A percentile compares a stretch with the other conserved stretches of the same genome.
phyloP scores from a whole-genome alignment of 2,329 filamentous ascomycete species.

The Cercospora berteroae region DNA sequence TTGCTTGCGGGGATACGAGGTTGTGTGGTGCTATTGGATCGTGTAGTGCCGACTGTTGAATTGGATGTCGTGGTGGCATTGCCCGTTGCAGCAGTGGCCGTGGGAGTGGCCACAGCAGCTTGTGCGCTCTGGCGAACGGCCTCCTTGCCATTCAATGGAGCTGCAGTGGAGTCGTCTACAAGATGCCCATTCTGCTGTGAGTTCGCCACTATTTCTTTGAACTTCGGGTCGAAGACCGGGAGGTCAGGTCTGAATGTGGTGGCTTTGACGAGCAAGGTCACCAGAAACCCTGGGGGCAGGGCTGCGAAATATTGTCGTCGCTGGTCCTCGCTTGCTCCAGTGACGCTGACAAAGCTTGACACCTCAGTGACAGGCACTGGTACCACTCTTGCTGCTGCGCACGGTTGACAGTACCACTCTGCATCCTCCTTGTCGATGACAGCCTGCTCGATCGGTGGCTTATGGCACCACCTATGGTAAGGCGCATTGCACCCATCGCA shows the following conservation, averaged over 20 bases:
- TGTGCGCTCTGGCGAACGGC: neutral
- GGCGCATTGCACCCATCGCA: conserved; percentile 77
- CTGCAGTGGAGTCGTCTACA: neutral
- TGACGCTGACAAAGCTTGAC: conserved; percentile 41
- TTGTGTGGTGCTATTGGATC: neutral
- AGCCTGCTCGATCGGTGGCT: conserved; percentile 69
- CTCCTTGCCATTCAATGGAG: neutral
- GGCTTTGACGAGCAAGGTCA: conserved; percentile 63
- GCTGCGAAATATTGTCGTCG: conserved; percentile 55
- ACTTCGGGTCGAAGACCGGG: conserved; percentile 58
- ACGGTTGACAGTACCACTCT: conserved; percentile 70
- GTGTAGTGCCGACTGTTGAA: conserved; percentile 21
- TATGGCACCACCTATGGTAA: conserved; percentile 81
- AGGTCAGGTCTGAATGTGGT: conserved; percentile 63
- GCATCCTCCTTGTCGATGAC: conserved; percentile 64
- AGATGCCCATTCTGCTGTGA: conserved; percentile 14
- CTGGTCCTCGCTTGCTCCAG: conserved; percentile 32
- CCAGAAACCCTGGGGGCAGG: conserved; percentile 60
- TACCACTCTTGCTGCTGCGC: conserved; percentile 51
- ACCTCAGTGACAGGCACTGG: conserved; percentile 44
- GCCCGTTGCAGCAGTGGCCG: neutral
- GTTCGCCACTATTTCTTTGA: conserved; percentile 14
- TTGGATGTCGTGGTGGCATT: neutral
- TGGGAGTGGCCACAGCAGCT: neutral
- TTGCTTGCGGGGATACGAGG: neutral